phyloP scores from a whole-genome alignment of 345 rosid genomes.

The Erucastrum elatum region DNA sequence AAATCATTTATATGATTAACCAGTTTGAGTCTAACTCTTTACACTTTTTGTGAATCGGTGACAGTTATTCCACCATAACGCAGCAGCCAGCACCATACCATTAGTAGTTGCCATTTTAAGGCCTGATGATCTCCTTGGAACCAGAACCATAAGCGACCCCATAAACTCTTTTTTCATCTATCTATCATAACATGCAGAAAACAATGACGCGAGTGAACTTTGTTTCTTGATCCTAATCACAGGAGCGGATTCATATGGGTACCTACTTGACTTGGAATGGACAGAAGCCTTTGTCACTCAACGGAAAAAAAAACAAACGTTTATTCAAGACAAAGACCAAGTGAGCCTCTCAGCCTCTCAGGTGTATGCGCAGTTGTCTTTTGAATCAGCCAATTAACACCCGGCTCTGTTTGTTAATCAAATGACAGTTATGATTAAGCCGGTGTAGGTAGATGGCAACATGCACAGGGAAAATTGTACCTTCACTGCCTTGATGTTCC shows the following conservation, averaged over 20 bases:
- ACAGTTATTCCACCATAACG: constrained; percentile 89
- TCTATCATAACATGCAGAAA: background rate
- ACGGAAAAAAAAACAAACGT: constrained; percentile 38
- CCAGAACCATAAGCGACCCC: constrained; percentile 93
- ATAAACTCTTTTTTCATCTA: constrained; percentile 40
- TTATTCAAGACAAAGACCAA: constrained; percentile 88
- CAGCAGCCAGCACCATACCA: constrained; percentile 93
- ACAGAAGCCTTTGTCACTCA: too few relatives aligned
- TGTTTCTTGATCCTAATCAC: constrained; percentile 27
- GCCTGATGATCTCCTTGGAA: constrained; percentile 93
- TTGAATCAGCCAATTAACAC: background rate
- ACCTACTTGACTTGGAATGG: too few relatives aligned
- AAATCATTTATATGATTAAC: background rate
- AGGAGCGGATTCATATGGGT: constrained; percentile 88
- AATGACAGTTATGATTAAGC: background rate
- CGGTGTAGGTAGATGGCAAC: constrained; percentile 80
- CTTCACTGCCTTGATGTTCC: constrained; percentile 35
- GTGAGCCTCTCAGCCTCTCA: constrained; percentile 72
- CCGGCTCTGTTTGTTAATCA: background rate
- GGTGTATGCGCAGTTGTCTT: constrained; percentile 62
- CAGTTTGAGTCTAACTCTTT: constrained; percentile 5
- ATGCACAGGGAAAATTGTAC: constrained; percentile 78
- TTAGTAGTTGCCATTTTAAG: constrained; percentile 90
- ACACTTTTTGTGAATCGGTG: background rate
- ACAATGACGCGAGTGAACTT: background rate